A percentile compares a stretch with the other conserved stretches of the same genome.
Evolutionary conservation across 768 basidiomycete genomes (phyloP).

Genomic region (Hericium coralloides): DNA sequence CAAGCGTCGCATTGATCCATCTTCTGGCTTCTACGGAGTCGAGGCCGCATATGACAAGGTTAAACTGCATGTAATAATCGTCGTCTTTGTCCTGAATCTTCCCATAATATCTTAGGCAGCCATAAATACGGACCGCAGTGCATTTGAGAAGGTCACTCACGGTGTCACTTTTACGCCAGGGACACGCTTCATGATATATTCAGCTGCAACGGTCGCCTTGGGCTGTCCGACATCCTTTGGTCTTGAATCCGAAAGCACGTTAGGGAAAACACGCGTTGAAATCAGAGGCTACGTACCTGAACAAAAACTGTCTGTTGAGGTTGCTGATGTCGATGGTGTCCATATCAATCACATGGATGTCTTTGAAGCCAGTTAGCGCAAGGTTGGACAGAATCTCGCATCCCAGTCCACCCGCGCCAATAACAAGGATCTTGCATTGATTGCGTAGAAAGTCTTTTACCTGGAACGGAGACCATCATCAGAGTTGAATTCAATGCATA

Average conservation of each 20-base stretch:
- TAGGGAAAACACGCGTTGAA: not conserved
- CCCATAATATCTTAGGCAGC: conserved; percentile 66
- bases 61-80: conserved; percentile 94
- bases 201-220: conserved; percentile 90
- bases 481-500: not conserved
- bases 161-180: conserved; percentile 95
- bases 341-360: conserved; percentile 99
- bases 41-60: conserved; percentile 92
- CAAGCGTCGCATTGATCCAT: conserved; percentile 98
- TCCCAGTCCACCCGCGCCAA: conserved; percentile 95
- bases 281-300: conserved; percentile 50
- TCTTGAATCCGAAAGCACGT: conserved; percentile 29
- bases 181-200: conserved; percentile 94
- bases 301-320: conserved; percentile 95
- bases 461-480: conserved; percentile 29
- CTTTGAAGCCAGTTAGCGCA: conserved; percentile 92
- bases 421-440: conserved; percentile 89
- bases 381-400: conserved; percentile 97
- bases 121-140: conserved; percentile 2
- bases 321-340: conserved; percentile 99
- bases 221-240: conserved; percentile 87
- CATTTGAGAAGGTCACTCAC: conserved; percentile 37
- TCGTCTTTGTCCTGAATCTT: conserved; percentile 98
- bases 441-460: conserved; percentile 81
- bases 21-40: conserved; percentile 95